Evolutionary conservation across 2,329 filamentous ascomycete species (phyloP).

Genomic region (Penicillium sp.): DNA sequence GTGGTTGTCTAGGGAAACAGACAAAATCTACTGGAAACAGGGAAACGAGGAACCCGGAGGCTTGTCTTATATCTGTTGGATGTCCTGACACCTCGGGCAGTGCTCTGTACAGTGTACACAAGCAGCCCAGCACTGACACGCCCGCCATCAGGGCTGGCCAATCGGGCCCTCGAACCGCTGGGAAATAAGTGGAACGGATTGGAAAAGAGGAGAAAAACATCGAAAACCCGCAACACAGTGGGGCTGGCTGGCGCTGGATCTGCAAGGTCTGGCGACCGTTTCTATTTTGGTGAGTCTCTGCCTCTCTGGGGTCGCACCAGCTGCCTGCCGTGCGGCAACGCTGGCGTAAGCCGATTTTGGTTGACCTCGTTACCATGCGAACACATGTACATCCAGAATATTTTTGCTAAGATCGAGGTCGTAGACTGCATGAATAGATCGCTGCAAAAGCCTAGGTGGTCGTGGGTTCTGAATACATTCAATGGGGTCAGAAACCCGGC

Average conservation of each 20-base stretch:
- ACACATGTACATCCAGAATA: not conserved
- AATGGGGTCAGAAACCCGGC: not conserved
- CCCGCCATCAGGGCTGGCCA: conserved; percentile 1
- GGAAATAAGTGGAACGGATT: not conserved
- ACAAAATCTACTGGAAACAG: not conserved
- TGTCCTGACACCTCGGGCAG: not conserved
- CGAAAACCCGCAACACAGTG: not conserved
- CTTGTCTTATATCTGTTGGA: conserved; percentile 5
- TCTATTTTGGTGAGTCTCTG: conserved; percentile 22
- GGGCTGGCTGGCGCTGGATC: conserved; percentile 10
- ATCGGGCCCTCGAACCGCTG: not conserved
- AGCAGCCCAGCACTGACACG: not conserved
- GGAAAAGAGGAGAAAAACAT: conserved; percentile 4
- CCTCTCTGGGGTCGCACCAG: conserved; percentile 21
- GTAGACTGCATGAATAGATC: not conserved
- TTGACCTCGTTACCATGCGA: not conserved
- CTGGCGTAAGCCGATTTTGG: conserved; percentile 11
- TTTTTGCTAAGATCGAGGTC: not conserved
- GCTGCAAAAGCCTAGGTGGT: too few species aligned
- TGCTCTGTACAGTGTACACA: not conserved
- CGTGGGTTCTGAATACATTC: too few species aligned
- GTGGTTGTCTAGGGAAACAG: conserved; percentile 4
- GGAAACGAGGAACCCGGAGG: not conserved
- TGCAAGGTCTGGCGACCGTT: conserved; percentile 22
- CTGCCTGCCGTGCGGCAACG: conserved; percentile 9